A percentile compares a stretch with the other conserved stretches of the same genome.
Evolutionary conservation across 257 asterid genomes (phyloP).

Genomic region (Thymus quinquecostatus): DNA sequence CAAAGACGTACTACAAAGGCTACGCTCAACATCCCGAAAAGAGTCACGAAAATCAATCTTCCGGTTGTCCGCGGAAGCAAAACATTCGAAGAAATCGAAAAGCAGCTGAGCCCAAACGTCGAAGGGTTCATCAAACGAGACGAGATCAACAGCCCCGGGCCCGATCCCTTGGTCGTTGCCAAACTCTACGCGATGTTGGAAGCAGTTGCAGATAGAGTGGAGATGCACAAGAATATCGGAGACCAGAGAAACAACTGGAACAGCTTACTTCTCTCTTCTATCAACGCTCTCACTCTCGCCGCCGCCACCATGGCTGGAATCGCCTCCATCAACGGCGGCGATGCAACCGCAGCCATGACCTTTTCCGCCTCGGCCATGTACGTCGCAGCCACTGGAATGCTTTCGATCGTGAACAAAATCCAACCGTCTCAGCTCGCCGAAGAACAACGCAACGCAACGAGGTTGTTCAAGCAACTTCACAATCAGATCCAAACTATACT

Average conservation of each 20-base stretch:
- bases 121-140: background rate
- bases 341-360: slow-evolving; percentile 41
- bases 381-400: slow-evolving; percentile 46
- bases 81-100: too few species aligned
- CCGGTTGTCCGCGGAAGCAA: background rate
- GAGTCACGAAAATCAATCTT: slow-evolving; percentile 21
- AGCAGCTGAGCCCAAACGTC: background rate
- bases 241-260: slow-evolving; percentile 54
- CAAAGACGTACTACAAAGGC: slow-evolving; percentile 11
- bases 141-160: background rate
- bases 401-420: background rate
- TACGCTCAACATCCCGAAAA: slow-evolving; percentile 12
- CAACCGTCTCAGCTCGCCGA: too few species aligned
- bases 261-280: too few species aligned
- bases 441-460: too few species aligned
- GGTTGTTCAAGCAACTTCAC: too few species aligned
- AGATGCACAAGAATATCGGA: slow-evolving; percentile 60
- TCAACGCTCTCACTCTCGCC: too few species aligned
- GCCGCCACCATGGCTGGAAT: too few species aligned
- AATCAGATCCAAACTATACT: too few species aligned
- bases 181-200: slow-evolving; percentile 60
- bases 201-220: slow-evolving; percentile 60
- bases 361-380: slow-evolving; percentile 42
- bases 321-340: slow-evolving; percentile 51
- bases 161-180: slow-evolving; percentile 30